Percentiles rank a stretch among this genome's conserved stretches.
Evolutionary conservation across 2,329 filamentous ascomycete species (phyloP).

Genomic region (Daldinia eschscholtzii): DNA sequence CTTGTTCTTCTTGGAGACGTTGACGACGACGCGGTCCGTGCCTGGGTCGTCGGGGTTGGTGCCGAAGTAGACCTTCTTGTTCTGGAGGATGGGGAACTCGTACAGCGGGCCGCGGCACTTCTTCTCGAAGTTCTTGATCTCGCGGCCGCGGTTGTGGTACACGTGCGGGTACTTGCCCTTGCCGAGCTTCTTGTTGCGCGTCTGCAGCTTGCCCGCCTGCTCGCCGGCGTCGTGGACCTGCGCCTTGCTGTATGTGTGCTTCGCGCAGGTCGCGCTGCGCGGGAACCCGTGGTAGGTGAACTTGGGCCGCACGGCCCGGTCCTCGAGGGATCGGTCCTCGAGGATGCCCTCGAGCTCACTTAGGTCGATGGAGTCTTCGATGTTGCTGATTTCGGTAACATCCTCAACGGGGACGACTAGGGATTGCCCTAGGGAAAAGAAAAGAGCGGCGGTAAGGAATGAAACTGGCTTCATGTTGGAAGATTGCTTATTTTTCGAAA

Average conservation of each 20-base stretch:
- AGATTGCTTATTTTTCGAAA: background rate
- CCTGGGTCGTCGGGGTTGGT: constrained; percentile 2
- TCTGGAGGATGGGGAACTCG: constrained; percentile 31
- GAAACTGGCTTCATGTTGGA: constrained; percentile 6
- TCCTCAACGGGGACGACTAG: constrained; percentile 6
- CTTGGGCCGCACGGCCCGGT: constrained; percentile 7
- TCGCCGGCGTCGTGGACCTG: constrained; percentile 1
- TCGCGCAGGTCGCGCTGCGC: constrained; percentile 3
- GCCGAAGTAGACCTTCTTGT: constrained; percentile 14
- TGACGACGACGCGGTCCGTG: constrained; percentile 8
- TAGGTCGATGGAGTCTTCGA: constrained; percentile 10
- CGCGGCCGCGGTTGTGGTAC: constrained; percentile 16
- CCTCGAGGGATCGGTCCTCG: constrained; percentile 3
- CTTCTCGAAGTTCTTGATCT: constrained; percentile 22
- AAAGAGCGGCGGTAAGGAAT: constrained; percentile 12
- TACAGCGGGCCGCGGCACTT: constrained; percentile 20
- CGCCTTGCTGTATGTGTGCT: background rate
- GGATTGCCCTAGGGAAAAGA: constrained; percentile 7
- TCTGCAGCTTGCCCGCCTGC: constrained; percentile 3
- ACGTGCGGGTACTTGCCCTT: constrained; percentile 23
- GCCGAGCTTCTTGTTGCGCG: constrained; percentile 5
- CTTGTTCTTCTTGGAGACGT: constrained; percentile 7
- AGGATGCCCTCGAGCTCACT: background rate
- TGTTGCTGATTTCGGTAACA: background rate
- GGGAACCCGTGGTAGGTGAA: constrained; percentile 6